A percentile compares a stretch with the other conserved stretches of the same genome.
Conservation (phyloP, 2,329 filamentous ascomycete genomes). For the Paecilomyces sp. region DNA sequence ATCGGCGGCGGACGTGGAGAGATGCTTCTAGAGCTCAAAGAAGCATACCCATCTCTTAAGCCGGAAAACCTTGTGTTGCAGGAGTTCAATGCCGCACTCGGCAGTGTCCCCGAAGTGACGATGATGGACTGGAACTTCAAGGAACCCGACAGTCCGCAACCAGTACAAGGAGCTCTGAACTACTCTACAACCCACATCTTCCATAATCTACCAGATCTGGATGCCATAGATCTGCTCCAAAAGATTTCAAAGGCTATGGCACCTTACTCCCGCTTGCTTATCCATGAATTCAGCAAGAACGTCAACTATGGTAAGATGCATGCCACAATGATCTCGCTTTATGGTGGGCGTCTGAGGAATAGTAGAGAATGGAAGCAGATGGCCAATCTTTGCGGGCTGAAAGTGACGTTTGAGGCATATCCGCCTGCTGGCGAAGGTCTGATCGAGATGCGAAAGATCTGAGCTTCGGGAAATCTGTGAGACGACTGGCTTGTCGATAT, state of each 20-base stretch:
- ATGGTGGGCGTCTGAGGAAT: constrained; percentile 26
- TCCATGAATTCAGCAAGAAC: constrained; percentile 31
- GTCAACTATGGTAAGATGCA: constrained; percentile 27
- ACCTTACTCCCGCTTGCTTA: constrained; percentile 24
- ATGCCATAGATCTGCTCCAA: constrained; percentile 27
- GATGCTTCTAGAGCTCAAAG: constrained; percentile 28
- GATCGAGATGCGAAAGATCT: constrained; percentile 26
- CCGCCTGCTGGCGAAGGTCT: constrained; percentile 24
- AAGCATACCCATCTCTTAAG: constrained; percentile 21
- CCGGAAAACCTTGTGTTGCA: constrained; percentile 25
- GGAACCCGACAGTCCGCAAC: constrained; percentile 19
- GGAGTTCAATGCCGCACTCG: constrained; percentile 27
- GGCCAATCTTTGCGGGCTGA: constrained; percentile 22
- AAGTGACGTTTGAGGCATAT: constrained; percentile 29
- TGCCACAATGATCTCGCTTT: constrained; percentile 30
- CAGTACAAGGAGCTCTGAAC: constrained; percentile 23
- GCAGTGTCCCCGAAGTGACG: constrained; percentile 17
- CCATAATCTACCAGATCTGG: constrained; percentile 30
- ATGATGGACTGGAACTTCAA: constrained; percentile 31
- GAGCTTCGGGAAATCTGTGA: neutral
- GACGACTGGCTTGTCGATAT: neutral
- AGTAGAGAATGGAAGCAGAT: constrained; percentile 27
- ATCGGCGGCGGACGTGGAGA: constrained; percentile 32
- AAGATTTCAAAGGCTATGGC: constrained; percentile 29
- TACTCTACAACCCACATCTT: constrained; percentile 30